These are phyloP conservation scores for Coemansia sp. DNA, from an alignment of 192 early-diverging fungal genomes.

Conservation along the genomic window DNA sequence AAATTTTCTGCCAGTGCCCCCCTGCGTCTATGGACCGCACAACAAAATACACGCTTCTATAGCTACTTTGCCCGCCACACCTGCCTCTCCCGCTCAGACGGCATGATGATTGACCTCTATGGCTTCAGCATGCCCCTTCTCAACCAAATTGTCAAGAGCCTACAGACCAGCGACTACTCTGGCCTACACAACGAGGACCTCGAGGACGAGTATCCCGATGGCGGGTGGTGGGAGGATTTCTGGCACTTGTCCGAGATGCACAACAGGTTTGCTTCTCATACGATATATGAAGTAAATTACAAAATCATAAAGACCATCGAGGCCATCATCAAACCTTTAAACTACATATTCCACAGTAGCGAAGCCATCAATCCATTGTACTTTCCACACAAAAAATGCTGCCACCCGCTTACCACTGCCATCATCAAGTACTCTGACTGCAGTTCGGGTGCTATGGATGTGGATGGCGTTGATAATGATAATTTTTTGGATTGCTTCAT, in stretches of 20 bases:
- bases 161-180: conserved; percentile 21
- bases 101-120: conserved; percentile 28
- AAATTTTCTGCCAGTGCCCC: conserved; percentile 27
- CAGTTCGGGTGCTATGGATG: background rate
- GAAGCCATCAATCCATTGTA: conserved; percentile 13
- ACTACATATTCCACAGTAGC: conserved; percentile 28
- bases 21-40: conserved; percentile 27
- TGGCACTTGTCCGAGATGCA: conserved; percentile 41
- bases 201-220: conserved; percentile 33
- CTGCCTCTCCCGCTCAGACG: conserved; percentile 12
- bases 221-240: conserved; percentile 43
- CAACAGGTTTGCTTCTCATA: conserved; percentile 18
- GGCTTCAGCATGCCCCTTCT: conserved; percentile 35
- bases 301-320: conserved; percentile 43
- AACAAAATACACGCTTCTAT: conserved; percentile 33
- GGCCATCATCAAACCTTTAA: conserved; percentile 34
- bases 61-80: conserved; percentile 23
- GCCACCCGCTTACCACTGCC: conserved; percentile 28
- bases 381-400: background rate
- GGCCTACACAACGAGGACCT: conserved; percentile 29
- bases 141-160: conserved; percentile 25
- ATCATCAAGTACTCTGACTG: conserved; percentile 22
- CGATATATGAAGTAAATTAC: conserved; percentile 44
- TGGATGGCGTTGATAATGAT: background rate
- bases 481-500: conserved; percentile 48